Evolutionary conservation across 208 protist species (phyloP), one percentile per base, ranked within the genome.

Genomic region (Acanthamoeba culbertsoni): DNA sequence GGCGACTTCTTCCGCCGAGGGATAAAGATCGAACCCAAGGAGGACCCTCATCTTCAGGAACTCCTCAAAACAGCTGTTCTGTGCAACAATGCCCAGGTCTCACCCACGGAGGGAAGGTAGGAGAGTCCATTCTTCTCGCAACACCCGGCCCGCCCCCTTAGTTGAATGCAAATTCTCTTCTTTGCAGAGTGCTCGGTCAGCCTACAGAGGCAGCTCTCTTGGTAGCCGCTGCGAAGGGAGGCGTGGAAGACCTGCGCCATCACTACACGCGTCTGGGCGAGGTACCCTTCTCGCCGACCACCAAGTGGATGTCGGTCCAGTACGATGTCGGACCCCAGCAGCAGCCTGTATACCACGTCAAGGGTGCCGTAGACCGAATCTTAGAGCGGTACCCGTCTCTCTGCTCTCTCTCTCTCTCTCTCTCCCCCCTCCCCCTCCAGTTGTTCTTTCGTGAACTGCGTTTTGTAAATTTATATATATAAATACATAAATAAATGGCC

Each of bases 321-420:
- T 82, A 40, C 43, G 75, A 92, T 16, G 75, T 18, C 59, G 35
- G 48, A n/a, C n/a, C n/a, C 26, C 28, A 82, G 7, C 71, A 82
- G 23, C 28, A 90, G 45, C 93, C 55, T 2, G 12, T 95, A 6
- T 82, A 99, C 20, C 97, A 98, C 96, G 95, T 98, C 43, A 99
- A 99, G 94, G 99, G 99, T 77, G 99, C 98, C 0, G 97, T 98
- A 18, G 98, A 99, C 93, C 95, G 97, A 31, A 93, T 99, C 10
- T 82, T 99, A 1, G 95, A 95, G 31, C 97, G 98, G 91, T 16
- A 90, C 48, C 93, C 73, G 0, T 55, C 48, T 55, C 48, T 55
- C 48, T 55, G n/a, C n/a, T n/a, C n/a, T n/a, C n/a, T n/a, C n/a
- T n/a, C n/a, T n/a, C n/a, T n/a, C n/a, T n/a, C n/a, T n/a, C n/a